Evolutionary conservation across 2,329 filamentous ascomycete genomes (phyloP).

Genomic region (Verticillium dahliae): DNA sequence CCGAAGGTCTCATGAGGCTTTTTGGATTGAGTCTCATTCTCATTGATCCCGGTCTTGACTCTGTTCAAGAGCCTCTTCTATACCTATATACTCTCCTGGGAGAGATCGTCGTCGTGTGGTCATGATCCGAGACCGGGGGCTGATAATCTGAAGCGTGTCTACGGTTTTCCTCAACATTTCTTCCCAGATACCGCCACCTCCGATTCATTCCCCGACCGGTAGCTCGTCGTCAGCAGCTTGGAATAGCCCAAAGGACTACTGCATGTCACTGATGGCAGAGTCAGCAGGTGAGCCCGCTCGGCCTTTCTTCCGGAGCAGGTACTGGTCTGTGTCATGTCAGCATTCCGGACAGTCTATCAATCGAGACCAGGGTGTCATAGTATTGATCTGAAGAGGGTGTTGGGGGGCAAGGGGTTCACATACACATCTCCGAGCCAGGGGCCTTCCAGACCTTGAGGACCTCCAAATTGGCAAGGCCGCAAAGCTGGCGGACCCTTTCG

Average conservation of each 20-base stretch:
- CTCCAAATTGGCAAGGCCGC: slow-evolving; percentile 27
- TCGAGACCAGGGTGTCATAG: too few relatives aligned
- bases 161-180: too few relatives aligned
- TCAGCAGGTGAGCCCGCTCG: slow-evolving; percentile 22
- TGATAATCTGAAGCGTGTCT: too few relatives aligned
- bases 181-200: too few relatives aligned
- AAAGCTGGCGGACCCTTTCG: slow-evolving; percentile 29
- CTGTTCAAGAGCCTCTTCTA: too few relatives aligned
- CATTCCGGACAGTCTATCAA: slow-evolving; percentile 12
- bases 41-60: too few relatives aligned
- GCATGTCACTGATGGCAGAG: slow-evolving; percentile 19
- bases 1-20: too few relatives aligned
- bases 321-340: slow-evolving; percentile 22
- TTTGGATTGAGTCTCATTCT: too few relatives aligned
- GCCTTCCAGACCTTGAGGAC: slow-evolving; percentile 28
- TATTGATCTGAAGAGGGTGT: background rate
- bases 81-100: too few relatives aligned
- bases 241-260: background rate
- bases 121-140: too few relatives aligned
- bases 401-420: slow-evolving; percentile 11
- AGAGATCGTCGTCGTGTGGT: too few relatives aligned
- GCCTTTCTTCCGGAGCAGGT: slow-evolving; percentile 24
- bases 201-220: background rate
- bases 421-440: slow-evolving; percentile 30
- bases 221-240: background rate